Percentiles rank a stretch among this genome's conserved stretches.
These are phyloP conservation scores for Hericium rajendrae DNA, from an alignment of 768 basidiomycete genomes.

Conservation along the genomic window DNA sequence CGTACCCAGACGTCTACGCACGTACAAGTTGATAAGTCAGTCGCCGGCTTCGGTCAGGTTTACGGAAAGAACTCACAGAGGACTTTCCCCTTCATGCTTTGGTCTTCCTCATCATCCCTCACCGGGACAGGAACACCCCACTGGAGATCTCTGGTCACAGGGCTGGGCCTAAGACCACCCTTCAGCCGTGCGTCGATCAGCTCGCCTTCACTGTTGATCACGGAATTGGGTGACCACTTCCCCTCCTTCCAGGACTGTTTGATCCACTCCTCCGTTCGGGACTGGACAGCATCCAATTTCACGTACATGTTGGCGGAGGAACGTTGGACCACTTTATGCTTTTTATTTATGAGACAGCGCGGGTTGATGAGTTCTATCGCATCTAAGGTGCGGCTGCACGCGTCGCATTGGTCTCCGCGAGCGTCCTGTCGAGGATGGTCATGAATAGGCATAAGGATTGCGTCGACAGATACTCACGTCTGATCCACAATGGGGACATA, in stretches of 20 bases:
- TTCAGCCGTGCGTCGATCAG: conserved; percentile 85
- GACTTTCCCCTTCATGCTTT: conserved; percentile 89
- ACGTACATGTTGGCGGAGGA: conserved; percentile 89
- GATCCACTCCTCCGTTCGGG: conserved; percentile 81
- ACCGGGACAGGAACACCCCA: conserved; percentile 95
- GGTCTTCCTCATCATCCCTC: conserved; percentile 57
- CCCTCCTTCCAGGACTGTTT: conserved; percentile 68
- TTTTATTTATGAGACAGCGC: conserved; percentile 81
- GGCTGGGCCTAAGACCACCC: conserved; percentile 77
- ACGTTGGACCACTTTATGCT: conserved; percentile 66
- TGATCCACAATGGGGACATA: conserved; percentile 86
- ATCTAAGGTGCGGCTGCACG: conserved; percentile 85
- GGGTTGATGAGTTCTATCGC: conserved; percentile 91
- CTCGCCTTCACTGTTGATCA: conserved; percentile 81
- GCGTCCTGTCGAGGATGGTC: conserved; percentile 55
- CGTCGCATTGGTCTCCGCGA: conserved; percentile 96
- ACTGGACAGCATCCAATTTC: conserved; percentile 74
- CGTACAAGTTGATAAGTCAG: not conserved
- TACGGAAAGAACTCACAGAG: conserved; percentile 58
- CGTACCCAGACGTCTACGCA: conserved; percentile 84
- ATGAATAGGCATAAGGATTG: not conserved
- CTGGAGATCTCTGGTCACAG: conserved; percentile 85
- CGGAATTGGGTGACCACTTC: conserved; percentile 88
- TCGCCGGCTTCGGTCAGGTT: not conserved
- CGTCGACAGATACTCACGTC: conserved; percentile 38